These are phyloP conservation scores for Tetradesmus obliquus DNA, from an alignment of 139 green algal species.

Conservation along the genomic window DNA sequence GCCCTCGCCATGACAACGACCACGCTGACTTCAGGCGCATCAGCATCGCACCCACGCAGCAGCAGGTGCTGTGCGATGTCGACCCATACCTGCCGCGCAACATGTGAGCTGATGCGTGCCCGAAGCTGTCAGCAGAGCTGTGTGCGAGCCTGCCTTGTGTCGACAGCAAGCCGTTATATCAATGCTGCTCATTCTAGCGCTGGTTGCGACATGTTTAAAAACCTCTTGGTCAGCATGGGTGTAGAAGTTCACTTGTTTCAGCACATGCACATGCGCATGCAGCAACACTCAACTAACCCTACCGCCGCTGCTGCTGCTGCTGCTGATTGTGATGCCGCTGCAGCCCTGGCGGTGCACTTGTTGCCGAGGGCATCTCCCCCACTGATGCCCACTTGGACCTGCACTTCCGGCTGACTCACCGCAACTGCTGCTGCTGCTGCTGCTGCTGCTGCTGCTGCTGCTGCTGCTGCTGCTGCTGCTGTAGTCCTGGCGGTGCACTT, in stretches of 20 bases:
- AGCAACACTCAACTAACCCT: no score
- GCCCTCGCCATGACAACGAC: constrained; percentile 74
- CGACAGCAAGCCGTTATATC: no score
- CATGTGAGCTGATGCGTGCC: neutral
- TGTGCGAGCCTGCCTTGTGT: no score
- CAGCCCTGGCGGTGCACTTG: neutral
- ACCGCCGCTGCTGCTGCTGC: no score
- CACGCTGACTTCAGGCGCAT: constrained; percentile 45
- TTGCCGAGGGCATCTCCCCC: constrained; percentile 1
- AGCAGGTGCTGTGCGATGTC: constrained; percentile 59
- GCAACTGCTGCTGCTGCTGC: constrained; percentile 17
- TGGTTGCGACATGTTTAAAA: no score
- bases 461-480: no score
- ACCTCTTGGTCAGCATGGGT: no score
- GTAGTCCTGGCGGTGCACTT: neutral
- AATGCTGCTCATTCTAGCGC: no score
- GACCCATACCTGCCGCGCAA: constrained; percentile 70
- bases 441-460: neutral
- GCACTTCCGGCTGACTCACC: constrained; percentile 77
- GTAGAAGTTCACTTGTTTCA: no score
- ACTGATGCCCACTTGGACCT: constrained; percentile 63
- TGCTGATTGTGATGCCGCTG: neutral
- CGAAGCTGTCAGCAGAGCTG: neutral
- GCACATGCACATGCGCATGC: no score
- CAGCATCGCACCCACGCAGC: constrained; percentile 58